Conservation (phyloP, 352 stramenopile species). For the Phytophthora macrochlamydospora region DNA sequence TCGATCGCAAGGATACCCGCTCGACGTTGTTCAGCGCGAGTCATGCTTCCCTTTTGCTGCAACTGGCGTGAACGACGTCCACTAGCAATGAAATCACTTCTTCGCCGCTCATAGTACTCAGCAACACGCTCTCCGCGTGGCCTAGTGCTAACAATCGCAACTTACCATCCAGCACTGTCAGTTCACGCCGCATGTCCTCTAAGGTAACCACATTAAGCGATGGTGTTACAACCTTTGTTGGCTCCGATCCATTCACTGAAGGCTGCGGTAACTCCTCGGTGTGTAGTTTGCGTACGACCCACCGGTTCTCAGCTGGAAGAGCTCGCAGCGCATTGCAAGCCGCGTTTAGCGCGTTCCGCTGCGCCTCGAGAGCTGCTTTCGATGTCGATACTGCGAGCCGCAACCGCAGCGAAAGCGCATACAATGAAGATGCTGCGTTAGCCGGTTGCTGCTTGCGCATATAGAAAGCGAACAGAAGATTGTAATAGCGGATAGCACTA, state of each 20-base stretch:
- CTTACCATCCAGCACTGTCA: constrained; percentile 70
- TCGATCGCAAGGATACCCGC: constrained; percentile 54
- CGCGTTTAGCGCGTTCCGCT: constrained; percentile 68
- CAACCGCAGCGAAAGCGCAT: constrained; percentile 58
- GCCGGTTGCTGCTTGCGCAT: constrained; percentile 62
- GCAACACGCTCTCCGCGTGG: constrained; percentile 55
- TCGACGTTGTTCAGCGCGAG: constrained; percentile 49
- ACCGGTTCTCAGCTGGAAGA: constrained; percentile 51
- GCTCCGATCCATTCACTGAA: constrained; percentile 12
- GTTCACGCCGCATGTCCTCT: constrained; percentile 61
- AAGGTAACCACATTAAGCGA: constrained; percentile 66
- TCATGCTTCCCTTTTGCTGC: constrained; percentile 25
- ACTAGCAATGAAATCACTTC: constrained; percentile 67
- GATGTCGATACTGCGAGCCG: constrained; percentile 46
- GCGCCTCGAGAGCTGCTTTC: constrained; percentile 44
- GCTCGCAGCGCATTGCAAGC: constrained; percentile 51
- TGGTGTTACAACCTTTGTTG: constrained; percentile 4
- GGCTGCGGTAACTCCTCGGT: constrained; percentile 49
- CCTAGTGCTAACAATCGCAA: constrained; percentile 57
- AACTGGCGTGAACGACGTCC: constrained; percentile 40
- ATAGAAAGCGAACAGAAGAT: constrained; percentile 79
- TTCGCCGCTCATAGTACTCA: constrained; percentile 61
- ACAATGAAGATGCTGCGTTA: constrained; percentile 66
- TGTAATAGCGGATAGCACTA: constrained; percentile 58
- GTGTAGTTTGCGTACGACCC: constrained; percentile 78